A percentile compares a stretch with the other conserved stretches of the same genome.
Conservation (phyloP, 371 early-diverging fungal genomes). For the Mucor saturninus region DNA sequence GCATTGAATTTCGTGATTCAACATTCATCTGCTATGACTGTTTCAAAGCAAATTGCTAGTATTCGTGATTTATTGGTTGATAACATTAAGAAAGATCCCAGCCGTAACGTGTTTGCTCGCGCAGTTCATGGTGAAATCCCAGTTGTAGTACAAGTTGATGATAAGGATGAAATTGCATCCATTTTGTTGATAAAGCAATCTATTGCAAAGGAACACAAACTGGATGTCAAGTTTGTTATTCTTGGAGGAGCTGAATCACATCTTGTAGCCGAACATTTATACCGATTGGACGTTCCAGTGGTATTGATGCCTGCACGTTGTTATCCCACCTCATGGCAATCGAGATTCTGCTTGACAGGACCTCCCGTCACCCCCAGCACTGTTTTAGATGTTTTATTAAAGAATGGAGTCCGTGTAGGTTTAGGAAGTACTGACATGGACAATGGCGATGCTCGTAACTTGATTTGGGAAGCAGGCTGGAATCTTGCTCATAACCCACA, state of each 20-base stretch:
- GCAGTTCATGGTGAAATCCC: constrained; percentile 71
- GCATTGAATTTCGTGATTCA: constrained; percentile 63
- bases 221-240: constrained; percentile 52
- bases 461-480: constrained; percentile 80
- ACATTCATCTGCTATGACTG: constrained; percentile 44
- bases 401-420: constrained; percentile 67
- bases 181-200: constrained; percentile 62
- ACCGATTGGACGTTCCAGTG: constrained; percentile 60
- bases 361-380: constrained; percentile 61
- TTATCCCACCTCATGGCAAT: constrained; percentile 66
- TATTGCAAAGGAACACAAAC: constrained; percentile 15
- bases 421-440: constrained; percentile 61
- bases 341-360: constrained; percentile 65
- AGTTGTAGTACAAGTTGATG: constrained; percentile 64
- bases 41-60: constrained; percentile 70
- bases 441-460: constrained; percentile 66
- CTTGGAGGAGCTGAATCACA: constrained; percentile 79
- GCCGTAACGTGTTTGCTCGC: constrained; percentile 42
- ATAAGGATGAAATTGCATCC: constrained; percentile 72
- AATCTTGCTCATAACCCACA: constrained; percentile 45
- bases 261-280: constrained; percentile 66
- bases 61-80: constrained; percentile 56
- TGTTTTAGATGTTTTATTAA: constrained; percentile 59
- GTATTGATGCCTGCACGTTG: constrained; percentile 74
- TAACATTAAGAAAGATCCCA: constrained; percentile 30